Base-by-base conservation (phyloP, 2,329 filamentous ascomycete species). In the Penicillium concentricum region DNA sequence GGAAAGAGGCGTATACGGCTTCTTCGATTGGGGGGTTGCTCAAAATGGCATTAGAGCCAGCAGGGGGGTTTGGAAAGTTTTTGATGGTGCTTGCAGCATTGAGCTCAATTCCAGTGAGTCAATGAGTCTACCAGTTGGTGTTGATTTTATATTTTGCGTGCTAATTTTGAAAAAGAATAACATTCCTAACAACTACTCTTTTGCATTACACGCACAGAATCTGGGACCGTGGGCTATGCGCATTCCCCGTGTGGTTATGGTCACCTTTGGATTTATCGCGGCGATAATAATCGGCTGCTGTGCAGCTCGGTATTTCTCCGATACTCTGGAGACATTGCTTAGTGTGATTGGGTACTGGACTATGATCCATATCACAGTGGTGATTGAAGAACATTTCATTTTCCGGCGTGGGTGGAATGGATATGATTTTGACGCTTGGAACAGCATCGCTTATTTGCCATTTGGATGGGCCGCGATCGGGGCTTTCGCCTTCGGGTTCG, bases 321-420 rank as follows among this genome's bases (percentile, higher is more conserved):
- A 62, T 48, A 61, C 74, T 75, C 64, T 82, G 15, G 66, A 79
- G 61, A 78, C 80, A 48, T 78, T 82, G 60, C 62, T 81, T 2
- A 74, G 74, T 15, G 70, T 81, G 24, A 73, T 82, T 3, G 79
- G 79, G 10, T 82, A 81, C 65, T 81, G 78, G 77, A 78, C 76
- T 52, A 79, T 78, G 0, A 73, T 73, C 13, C 72, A 72, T 32
- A 64, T 74, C 46, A 67, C 70, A 2, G 56, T 75, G 6, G 68
- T 75, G 8, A 61, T 67, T 15, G 67, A 71, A 39, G 73, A 74
- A 50, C 71, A 74, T 60, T 47, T 74, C 32, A 57, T 72, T 18
- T 75, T 75, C 59, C 68, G 73, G 0, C 62, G 58, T 22, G 60
- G 68, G 8, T 74, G 70, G 68, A 64, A 60, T 10, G 61, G 65